A percentile compares a stretch with the other conserved stretches of the same genome.
phyloP scores from a whole-genome alignment of 2,329 filamentous ascomycete species.

The Aspergillus novoparasiticus region DNA sequence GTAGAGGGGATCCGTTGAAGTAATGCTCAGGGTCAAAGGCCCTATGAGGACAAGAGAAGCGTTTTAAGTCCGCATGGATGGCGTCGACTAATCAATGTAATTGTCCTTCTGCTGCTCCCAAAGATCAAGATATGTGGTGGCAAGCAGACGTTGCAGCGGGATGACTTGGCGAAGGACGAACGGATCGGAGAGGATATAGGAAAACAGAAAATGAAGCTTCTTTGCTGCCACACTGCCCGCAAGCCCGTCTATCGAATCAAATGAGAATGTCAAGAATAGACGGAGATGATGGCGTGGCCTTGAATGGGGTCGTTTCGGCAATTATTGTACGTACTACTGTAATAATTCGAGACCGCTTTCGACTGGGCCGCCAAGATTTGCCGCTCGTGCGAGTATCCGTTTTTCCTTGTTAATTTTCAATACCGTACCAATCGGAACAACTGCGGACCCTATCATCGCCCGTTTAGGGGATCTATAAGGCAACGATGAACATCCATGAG shows the following conservation, averaged over 20 bases:
- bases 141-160: neutral
- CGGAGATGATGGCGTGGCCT: slow-evolving; percentile 16
- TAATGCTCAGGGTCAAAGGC: slow-evolving; percentile 7
- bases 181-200: slow-evolving; percentile 6
- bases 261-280: neutral
- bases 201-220: neutral
- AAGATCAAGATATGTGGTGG: neutral
- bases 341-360: neutral
- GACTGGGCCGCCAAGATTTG: neutral
- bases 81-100: no score
- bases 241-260: neutral
- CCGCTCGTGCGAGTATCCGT: neutral
- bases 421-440: neutral
- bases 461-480: slow-evolving; percentile 17
- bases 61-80: slow-evolving; percentile 22
- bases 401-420: neutral
- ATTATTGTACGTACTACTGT: neutral
- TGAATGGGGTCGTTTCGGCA: neutral
- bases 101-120: slow-evolving; percentile 3
- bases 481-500: neutral
- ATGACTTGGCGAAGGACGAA: neutral
- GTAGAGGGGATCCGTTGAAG: neutral
- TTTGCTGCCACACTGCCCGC: neutral
- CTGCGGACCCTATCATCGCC: slow-evolving; percentile 9
- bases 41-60: slow-evolving; percentile 19